phyloP scores from a whole-genome alignment of 305 asterid species.

The Solanum hybrid region DNA sequence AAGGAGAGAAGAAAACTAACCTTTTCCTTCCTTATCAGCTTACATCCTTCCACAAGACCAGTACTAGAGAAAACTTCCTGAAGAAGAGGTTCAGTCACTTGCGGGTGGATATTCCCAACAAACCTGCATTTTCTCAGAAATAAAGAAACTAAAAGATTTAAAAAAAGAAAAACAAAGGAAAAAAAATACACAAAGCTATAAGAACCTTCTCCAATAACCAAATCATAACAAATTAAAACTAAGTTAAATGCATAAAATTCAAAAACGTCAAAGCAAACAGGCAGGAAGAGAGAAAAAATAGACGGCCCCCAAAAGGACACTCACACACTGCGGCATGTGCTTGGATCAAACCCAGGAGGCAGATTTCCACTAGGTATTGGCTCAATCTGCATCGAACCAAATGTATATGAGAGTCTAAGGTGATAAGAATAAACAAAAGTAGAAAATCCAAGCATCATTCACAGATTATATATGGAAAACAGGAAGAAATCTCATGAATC shows the following conservation, averaged over 20 bases:
- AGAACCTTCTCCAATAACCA: slow-evolving; percentile 17
- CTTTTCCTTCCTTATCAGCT: slow-evolving; percentile 87
- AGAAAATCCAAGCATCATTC: background rate
- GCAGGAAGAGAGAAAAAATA: background rate
- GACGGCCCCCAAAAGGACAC: slow-evolving; percentile 27
- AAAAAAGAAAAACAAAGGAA: slow-evolving; percentile 13
- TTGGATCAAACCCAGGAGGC: slow-evolving; percentile 95
- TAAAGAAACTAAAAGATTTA: slow-evolving; percentile 16
- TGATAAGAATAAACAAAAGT: background rate
- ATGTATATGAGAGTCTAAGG: slow-evolving; percentile 17
- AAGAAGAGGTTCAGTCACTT: slow-evolving; percentile 79
- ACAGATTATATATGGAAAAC: background rate
- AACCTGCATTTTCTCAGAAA: slow-evolving; percentile 60
- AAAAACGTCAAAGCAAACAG: background rate
- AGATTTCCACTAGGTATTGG: slow-evolving; percentile 86
- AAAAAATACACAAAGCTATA: slow-evolving; percentile 11
- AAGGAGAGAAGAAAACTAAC: slow-evolving; percentile 19
- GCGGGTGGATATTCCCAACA: slow-evolving; percentile 75
- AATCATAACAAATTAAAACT: background rate
- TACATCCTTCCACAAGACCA: slow-evolving; percentile 82
- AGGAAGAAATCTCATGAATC: background rate
- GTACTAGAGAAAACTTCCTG: slow-evolving; percentile 82
- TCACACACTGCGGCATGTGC: slow-evolving; percentile 96
- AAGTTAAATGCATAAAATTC: background rate
- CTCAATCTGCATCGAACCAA: slow-evolving; percentile 64